Percentiles rank a stretch among this genome's conserved stretches.
Evolutionary conservation across 164 flowering plant species (phyloP).

Genomic region (Dillenia suffruticosa): DNA sequence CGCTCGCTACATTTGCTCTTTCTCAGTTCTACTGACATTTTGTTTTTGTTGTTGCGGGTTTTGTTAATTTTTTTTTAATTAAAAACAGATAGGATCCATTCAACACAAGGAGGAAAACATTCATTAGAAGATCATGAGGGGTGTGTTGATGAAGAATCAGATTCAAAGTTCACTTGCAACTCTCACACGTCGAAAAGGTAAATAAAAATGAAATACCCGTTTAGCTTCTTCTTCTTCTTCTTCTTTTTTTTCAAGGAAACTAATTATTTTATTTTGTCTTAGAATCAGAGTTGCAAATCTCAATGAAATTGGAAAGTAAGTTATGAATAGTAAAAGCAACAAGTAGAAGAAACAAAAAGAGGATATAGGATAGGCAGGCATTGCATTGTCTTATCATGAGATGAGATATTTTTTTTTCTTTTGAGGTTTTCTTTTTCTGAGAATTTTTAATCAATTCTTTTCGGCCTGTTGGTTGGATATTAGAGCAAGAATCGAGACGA

Average conservation of each 20-base stretch:
- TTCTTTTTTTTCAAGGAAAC: neutral
- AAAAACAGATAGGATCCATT: constrained; percentile 24
- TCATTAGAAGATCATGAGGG: constrained; percentile 37
- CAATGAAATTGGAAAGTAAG: constrained; percentile 7
- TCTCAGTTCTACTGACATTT: neutral
- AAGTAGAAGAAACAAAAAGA: too few relatives aligned
- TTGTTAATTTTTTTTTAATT: neutral
- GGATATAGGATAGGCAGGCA: neutral
- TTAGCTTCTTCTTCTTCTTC: neutral
- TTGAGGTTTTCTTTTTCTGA: neutral
- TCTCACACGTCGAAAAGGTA: constrained; percentile 44
- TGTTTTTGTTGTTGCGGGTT: neutral
- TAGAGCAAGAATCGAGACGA: constrained; percentile 43
- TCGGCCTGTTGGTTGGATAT: neutral
- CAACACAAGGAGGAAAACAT: constrained; percentile 26
- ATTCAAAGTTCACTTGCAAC: constrained; percentile 24
- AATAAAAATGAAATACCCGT: constrained; percentile 2
- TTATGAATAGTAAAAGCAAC: too few relatives aligned
- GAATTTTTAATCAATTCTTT: neutral
- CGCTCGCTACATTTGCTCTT: neutral
- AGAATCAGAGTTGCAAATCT: neutral
- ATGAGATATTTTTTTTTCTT: neutral
- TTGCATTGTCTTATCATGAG: constrained; percentile 3
- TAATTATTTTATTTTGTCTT: too few relatives aligned
- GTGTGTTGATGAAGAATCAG: constrained; percentile 31